Base-by-base conservation (phyloP, 2,329 filamentous ascomycete species). In the Cercospora sp. region DNA sequence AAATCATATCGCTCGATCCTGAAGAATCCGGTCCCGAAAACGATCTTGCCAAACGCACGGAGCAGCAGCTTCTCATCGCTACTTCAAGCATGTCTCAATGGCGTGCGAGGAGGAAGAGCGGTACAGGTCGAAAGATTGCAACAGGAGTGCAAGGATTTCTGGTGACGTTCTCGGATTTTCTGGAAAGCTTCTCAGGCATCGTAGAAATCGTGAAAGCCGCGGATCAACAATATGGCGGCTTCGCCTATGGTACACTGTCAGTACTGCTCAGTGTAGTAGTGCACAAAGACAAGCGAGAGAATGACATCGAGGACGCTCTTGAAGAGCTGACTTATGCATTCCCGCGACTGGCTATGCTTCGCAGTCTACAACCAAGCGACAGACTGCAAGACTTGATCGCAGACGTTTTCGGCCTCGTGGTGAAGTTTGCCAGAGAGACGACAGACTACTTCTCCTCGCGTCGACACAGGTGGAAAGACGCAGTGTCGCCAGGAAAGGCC, bases 181-280 rank as follows among this genome's bases (percentile, higher is more conserved):
- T 70, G 20, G 66, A 66, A n/a, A 66, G 33, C 59, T 70, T 68
- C 45, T 63, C 62, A 20, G 68, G 68, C 28, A 31, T 70, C 16
- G 66, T 45, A 5, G 51, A 65, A 26, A 26, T 70, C 10, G 51
- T 63, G 31, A 59, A 64, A 45, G 59, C 58, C 10, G 66, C 68
- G 3, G 66, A 68, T 31, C 36, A 62, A 23, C 66, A 65, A 26
- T 68, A 63, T 55, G 68, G 68, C 8, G 68, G 66, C 12, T 28
- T 68, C 2, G 66, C 66, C 2, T 70, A 61, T 48, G 68, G 66
- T 5, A 70, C 66, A n/a, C 13, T 39, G 36, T 39, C 36, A 39
- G 36, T 39, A 39, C 36, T 39, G 0, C 36, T 39, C 36, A 39
- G 36, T 3, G 36, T 39, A 39, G 36, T 39, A 16, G 36, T 39